Conservation (phyloP, 2,329 filamentous ascomycete genomes). For the Epichloe typhina region DNA sequence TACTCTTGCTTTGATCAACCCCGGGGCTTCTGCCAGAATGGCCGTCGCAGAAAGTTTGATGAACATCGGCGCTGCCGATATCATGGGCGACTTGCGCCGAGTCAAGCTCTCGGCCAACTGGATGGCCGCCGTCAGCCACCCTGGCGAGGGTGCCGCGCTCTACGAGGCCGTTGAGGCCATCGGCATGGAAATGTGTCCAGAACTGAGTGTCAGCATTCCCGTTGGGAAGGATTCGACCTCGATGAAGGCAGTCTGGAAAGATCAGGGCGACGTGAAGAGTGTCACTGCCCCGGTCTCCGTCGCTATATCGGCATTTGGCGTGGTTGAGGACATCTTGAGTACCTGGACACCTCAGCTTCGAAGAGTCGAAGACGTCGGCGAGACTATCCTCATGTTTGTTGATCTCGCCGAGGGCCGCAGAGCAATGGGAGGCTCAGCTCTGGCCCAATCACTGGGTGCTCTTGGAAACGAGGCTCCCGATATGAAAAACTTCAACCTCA, state of each 20-base stretch:
- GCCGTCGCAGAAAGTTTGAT: slow-evolving; percentile 86
- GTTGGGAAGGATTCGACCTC: slow-evolving; percentile 98
- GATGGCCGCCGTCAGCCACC: slow-evolving; percentile 95
- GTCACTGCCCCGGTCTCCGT: slow-evolving; percentile 87
- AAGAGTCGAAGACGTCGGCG: slow-evolving; percentile 73
- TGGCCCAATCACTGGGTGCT: slow-evolving; percentile 80
- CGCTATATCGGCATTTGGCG: slow-evolving; percentile 80
- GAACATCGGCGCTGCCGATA: slow-evolving; percentile 72
- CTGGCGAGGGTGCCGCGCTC: slow-evolving; percentile 80
- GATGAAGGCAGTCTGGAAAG: slow-evolving; percentile 96
- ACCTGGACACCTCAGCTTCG: slow-evolving; percentile 91
- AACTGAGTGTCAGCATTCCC: slow-evolving; percentile 83
- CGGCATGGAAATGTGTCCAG: slow-evolving; percentile 80
- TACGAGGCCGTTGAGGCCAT: slow-evolving; percentile 92
- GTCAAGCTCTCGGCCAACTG: slow-evolving; percentile 92
- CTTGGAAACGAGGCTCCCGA: slow-evolving; percentile 78
- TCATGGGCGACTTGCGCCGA: slow-evolving; percentile 58
- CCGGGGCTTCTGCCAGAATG: slow-evolving; percentile 88
- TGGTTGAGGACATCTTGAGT: slow-evolving; percentile 66
- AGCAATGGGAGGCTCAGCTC: slow-evolving; percentile 77
- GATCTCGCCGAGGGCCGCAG: slow-evolving; percentile 73
- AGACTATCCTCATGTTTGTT: slow-evolving; percentile 79
- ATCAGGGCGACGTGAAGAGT: slow-evolving; percentile 57
- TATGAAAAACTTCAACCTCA: slow-evolving; percentile 65
- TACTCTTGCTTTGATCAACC: slow-evolving; percentile 74